These are phyloP conservation scores for Entomortierella parvispora DNA, from an alignment of 192 early-diverging fungal species.

Conservation along the genomic window DNA sequence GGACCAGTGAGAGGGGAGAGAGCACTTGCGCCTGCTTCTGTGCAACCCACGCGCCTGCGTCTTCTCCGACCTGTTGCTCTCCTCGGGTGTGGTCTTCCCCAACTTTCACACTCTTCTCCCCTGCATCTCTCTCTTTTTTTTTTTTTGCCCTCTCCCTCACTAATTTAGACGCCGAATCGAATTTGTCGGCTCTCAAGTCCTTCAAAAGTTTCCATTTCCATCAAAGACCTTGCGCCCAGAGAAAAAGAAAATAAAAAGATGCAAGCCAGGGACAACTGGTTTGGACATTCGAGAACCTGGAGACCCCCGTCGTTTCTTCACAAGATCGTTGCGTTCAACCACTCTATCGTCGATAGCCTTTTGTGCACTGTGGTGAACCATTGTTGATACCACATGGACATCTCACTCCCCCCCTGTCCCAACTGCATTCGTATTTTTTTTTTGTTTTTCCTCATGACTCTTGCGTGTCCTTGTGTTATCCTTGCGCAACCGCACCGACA, in stretches of 20 bases:
- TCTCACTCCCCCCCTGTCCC: background rate
- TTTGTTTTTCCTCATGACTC: background rate
- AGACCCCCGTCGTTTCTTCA: no score
- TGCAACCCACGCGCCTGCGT: conserved; percentile 24
- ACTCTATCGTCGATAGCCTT: no score
- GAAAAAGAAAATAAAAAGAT: background rate
- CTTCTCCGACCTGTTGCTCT: no score
- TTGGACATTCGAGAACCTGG: background rate
- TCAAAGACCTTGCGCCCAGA: no score
- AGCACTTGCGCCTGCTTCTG: background rate
- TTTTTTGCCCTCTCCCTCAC: no score
- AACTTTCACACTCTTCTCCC: conserved; percentile 1
- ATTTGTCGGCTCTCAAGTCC: background rate
- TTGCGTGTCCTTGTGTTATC: background rate
- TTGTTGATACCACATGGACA: background rate
- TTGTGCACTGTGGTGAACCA: no score
- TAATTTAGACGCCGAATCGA: no score
- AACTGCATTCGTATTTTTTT: background rate
- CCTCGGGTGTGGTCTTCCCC: background rate
- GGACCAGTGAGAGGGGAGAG: no score
- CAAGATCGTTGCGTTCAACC: no score
- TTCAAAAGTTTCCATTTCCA: background rate
- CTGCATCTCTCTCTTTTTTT: background rate
- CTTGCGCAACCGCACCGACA: background rate
- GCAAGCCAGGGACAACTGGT: conserved; percentile 9